A percentile compares a stretch with the other conserved stretches of the same genome.
Conservation (phyloP, 805 yeast species). For the Sporopachydermia quercuum region DNA sequence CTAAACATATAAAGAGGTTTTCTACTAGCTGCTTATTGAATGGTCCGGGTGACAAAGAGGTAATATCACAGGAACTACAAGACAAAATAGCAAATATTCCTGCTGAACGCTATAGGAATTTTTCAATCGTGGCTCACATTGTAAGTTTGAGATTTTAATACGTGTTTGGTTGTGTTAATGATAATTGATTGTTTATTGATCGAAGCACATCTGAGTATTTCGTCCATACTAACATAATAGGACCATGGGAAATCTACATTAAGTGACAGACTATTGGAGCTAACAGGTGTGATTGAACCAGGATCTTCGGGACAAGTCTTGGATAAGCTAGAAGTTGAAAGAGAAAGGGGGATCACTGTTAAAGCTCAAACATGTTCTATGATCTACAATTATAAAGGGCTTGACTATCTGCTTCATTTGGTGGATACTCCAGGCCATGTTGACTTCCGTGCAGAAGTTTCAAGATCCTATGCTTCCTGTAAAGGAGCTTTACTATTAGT, state of each 20-base stretch:
- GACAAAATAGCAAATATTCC: slow-evolving; percentile 68
- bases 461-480: slow-evolving; percentile 89
- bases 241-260: slow-evolving; percentile 64
- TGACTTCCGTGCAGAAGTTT: slow-evolving; percentile 87
- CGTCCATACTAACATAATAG: slow-evolving; percentile 3
- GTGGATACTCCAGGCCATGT: slow-evolving; percentile 99
- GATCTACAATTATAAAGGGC: slow-evolving; percentile 55
- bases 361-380: slow-evolving; percentile 95
- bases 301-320: slow-evolving; percentile 71
- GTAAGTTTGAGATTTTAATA: slow-evolving; percentile 18
- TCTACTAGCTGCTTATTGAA: too few relatives aligned
- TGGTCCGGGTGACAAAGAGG: background rate
- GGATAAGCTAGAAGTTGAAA: slow-evolving; percentile 84
- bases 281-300: slow-evolving; percentile 77
- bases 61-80: slow-evolving; percentile 19
- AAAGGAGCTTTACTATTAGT: slow-evolving; percentile 84
- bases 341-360: slow-evolving; percentile 93
- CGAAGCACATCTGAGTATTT: too few relatives aligned
- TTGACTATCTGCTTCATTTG: slow-evolving; percentile 73
- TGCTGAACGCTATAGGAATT: slow-evolving; percentile 68
- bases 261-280: slow-evolving; percentile 73
- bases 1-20: too few relatives aligned
- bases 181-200: background rate
- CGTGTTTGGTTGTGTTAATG: background rate
- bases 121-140: slow-evolving; percentile 94